Evolutionary conservation across 1,139 yeast species (phyloP).

Genomic region (Hansenula lynferdii): DNA sequence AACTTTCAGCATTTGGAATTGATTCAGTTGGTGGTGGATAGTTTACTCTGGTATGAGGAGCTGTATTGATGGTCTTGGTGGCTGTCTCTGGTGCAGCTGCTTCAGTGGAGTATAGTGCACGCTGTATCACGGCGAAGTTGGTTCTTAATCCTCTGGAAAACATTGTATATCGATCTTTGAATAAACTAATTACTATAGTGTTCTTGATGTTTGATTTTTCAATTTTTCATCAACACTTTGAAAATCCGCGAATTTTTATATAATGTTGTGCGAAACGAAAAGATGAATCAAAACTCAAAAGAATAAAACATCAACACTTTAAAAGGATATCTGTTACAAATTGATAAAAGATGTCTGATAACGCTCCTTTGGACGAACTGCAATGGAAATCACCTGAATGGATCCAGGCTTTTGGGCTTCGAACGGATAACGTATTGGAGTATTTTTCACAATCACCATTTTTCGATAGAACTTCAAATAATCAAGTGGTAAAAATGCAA

Average conservation of each 20-base stretch:
- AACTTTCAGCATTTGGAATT: constrained; percentile 72
- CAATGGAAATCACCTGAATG: constrained; percentile 99
- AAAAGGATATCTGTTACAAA: background rate
- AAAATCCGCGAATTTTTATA: background rate
- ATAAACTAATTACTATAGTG: background rate
- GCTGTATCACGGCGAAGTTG: background rate
- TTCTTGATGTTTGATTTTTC: background rate
- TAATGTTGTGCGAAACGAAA: background rate
- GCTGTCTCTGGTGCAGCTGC: background rate
- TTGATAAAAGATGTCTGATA: constrained; percentile 6
- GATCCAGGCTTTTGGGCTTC: constrained; percentile 82
- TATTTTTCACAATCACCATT: constrained; percentile 93
- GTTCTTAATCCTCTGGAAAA: background rate
- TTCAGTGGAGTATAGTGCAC: background rate
- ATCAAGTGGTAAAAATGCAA: constrained; percentile 95
- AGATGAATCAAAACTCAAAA: background rate
- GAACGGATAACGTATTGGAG: constrained; percentile 87
- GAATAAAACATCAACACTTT: background rate
- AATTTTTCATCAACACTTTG: background rate
- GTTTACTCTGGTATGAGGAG: too few relatives aligned
- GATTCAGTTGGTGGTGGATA: constrained; percentile 42
- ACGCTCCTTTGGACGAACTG: constrained; percentile 64
- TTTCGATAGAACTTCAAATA: constrained; percentile 89
- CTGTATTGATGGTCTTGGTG: background rate
- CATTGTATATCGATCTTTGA: background rate